Evolutionary conservation across 192 early-diverging fungal genomes (phyloP), one percentile per base, ranked within the genome.

Genomic region (Podochytrium sp.): DNA sequence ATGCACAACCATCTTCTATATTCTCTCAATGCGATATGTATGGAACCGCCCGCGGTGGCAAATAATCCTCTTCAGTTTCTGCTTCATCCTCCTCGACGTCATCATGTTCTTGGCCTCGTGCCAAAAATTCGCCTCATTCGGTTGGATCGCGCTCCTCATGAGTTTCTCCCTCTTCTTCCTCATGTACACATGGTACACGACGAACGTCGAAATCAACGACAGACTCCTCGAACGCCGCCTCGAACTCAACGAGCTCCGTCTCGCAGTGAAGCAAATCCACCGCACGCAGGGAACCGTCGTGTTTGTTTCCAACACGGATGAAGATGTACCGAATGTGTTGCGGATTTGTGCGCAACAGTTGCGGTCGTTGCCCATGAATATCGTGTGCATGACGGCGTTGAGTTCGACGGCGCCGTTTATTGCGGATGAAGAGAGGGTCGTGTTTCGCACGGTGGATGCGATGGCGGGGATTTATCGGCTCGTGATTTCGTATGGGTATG

Each of bases 281-380:
- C 57, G 81, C 33, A 78, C 78, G 3, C 37, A 68, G 37, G 81
- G 81, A 39, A 82, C 81, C n/a, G 68, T 82, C 25, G 76, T 79
- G 27, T 82, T 76, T 70, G 78, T 82, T 25, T 75, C 75, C 43
- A 82, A 80, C 56, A 76, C 75, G 32, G 81, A 82, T 40, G 81
- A 82, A 60, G 81, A 82, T 58, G 81, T 82, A 16, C 81, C 81
- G 16, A 77, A 79, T 57, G 81, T 82, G 78, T 62, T 82, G 3
- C 65, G 59, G 27, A 73, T 82, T 43, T 82, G 81, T 43, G 81
- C 81, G n/a, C 60, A 72, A 39, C 51, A 72, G 59, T 38, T 82
- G 25, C 62, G 73, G 6, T 75, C 76, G 37, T 57, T 82, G 37
- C 81, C 81, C 47, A 57, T 33, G 57, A 82, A 79, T 49, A 80